Evolutionary conservation across 176 grass and related monocot species (phyloP).

Genomic region (Calamus simplicifolius): DNA sequence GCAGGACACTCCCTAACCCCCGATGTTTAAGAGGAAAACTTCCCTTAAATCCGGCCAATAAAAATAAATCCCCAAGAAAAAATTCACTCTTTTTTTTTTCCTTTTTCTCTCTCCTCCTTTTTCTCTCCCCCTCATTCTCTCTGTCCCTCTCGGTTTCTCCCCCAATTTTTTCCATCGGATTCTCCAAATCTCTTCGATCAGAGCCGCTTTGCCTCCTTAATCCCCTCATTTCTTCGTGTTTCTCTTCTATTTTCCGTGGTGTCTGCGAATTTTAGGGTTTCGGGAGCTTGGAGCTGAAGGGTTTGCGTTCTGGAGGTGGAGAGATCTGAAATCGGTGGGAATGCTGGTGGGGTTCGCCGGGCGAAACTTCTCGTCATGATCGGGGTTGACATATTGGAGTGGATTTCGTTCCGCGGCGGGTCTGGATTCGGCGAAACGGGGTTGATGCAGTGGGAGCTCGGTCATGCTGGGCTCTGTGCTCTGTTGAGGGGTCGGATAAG

Average conservation of each 20-base stretch:
- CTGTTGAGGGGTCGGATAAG: background rate
- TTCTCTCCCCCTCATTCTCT: too few species aligned
- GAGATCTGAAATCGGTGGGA: background rate
- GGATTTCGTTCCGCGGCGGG: background rate
- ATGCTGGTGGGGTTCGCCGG: background rate
- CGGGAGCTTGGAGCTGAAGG: too few species aligned
- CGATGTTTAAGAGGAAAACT: background rate
- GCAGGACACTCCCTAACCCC: too few species aligned
- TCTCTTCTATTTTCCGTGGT: slow-evolving; percentile 8
- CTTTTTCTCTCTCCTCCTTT: slow-evolving; percentile 5
- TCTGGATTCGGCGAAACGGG: background rate
- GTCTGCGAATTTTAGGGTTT: slow-evolving; percentile 8
- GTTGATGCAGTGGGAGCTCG: slow-evolving; percentile 2
- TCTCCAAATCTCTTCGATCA: slow-evolving; percentile 29
- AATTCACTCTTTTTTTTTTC: slow-evolving; percentile 16
- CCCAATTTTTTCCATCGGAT: slow-evolving; percentile 21
- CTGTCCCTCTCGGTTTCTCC: background rate
- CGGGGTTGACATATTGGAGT: background rate
- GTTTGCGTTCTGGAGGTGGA: too few species aligned
- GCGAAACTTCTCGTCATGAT: slow-evolving; percentile 6
- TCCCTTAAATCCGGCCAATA: slow-evolving; percentile 3
- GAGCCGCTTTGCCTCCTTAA: slow-evolving; percentile 9
- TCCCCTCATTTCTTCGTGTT: background rate
- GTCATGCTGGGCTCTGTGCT: background rate
- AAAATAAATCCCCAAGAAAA: background rate